A percentile compares a stretch with the other conserved stretches of the same genome.
These are phyloP conservation scores for Saccharomycodes ludwigii DNA, from an alignment of 805 yeast species.

Conservation along the genomic window DNA sequence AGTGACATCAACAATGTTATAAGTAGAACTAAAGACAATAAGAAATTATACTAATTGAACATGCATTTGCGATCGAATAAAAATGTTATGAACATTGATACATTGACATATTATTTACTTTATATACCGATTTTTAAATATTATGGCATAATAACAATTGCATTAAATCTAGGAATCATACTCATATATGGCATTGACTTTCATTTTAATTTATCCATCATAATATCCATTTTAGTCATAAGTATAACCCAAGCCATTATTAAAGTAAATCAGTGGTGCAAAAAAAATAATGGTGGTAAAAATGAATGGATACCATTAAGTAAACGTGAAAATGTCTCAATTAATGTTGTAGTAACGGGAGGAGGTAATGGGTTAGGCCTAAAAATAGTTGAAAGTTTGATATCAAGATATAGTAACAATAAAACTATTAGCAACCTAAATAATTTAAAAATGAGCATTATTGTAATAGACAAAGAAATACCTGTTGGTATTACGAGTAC, in stretches of 20 bases:
- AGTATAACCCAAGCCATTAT: constrained; percentile 4
- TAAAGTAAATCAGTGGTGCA: constrained; percentile 7
- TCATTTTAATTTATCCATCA: constrained; percentile 4
- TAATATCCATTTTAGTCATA: constrained; percentile 6
- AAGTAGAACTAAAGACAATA: no score
- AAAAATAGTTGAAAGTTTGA: constrained; percentile 12
- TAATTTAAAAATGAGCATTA: no score
- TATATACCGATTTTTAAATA: no score
- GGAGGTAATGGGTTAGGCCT: constrained; percentile 28
- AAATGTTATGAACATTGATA: no score
- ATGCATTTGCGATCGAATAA: no score
- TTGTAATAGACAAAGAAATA: no score
- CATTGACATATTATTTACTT: no score
- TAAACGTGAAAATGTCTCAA: constrained; percentile 6
- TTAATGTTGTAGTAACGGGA: constrained; percentile 24
- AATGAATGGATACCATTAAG: not conserved
- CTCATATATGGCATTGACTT: constrained; percentile 10
- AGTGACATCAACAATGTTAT: no score
- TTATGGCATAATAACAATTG: no score
- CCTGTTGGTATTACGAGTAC: no score
- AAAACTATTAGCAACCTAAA: constrained; percentile 21
- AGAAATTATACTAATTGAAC: no score
- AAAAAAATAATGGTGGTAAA: constrained; percentile 5
- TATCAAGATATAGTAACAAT: constrained; percentile 13
- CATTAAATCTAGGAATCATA: not conserved